Base-by-base conservation (phyloP, 2,329 filamentous ascomycete species). In the Monosporascus sp. region DNA sequence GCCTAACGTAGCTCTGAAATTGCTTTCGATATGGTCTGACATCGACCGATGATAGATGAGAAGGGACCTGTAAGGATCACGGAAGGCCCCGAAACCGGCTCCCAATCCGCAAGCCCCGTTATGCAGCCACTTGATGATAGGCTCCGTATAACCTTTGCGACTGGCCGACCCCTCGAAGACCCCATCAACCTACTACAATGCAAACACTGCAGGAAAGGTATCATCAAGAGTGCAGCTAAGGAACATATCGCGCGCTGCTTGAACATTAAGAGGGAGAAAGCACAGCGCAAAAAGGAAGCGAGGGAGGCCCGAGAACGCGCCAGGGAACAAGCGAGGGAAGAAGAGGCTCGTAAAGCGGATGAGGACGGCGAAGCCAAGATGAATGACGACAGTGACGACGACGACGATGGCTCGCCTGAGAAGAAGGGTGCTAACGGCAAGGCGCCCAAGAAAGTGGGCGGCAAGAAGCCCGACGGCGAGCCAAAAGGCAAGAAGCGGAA, bases 191-290 rank as follows among this genome's bases (percentile, higher is more conserved):
- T 90, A 9, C 85, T 94, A 49, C 80, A 88, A 60, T 99, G 93
- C 79, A 97, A 94, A 68, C 90, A 95, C 68, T 99, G 93, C 75
- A 96, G 94, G 72, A 92, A 95, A 63, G 88, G 88, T 49, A 82
- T 96, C 14, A 77, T 94, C 15, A 88, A 87, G 63, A 83, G 83
- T 35, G 85, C 84, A 1, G 88, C 89, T 2, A 86, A 87, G 54
- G 82, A 83, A 18, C 93, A 99, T 65, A 90, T 96, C 55, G 85
- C 87, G 38, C 83, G 87, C 46, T 99, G 93, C 64, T 74, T 97
- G 53, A 87, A 86, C 60, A 83, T 91, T 52, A 96, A 96, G 73
- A 90, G 87, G 63, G 87, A 89, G 68, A 89, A 90, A 72, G 86
- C 87, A 1, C 84, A 88, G 64, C 81, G 85, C 50, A 90, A 90